Base-by-base conservation (phyloP, 495 filamentous ascomycete genomes). In the Penicillium mononematosum region DNA sequence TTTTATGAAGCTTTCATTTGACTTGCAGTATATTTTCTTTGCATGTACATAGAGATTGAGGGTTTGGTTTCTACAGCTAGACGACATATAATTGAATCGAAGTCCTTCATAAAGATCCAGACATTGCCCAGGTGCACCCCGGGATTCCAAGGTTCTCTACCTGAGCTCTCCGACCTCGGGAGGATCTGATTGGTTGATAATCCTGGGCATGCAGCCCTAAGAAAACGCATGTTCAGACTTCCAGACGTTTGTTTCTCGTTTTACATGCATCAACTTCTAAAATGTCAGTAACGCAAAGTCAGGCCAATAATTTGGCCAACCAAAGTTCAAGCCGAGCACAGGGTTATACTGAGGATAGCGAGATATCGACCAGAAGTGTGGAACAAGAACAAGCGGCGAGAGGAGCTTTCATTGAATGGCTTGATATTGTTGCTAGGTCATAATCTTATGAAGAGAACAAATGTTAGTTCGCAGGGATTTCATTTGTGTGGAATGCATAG, bases 361-460 rank as follows among this genome's bases (percentile, higher is more conserved):
- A 32, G 27, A 45, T 45, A 24, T 27, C 22, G 4, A 10, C 17
- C 14, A 39, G 9, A 29, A 36, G 47, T 17, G 4, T 50, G 17
- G 47, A 50, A 50, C 34, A 39, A 34, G 48, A 50, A 50, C 34
- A 50, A 39, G 19, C 32, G 20, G 22, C 14, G 34, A 50, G 17
- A 50, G 19, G 32, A n/a, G n/a, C 32, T 34, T 50, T 19, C 42
- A 32, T 56, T 41, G 53, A 56, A 43, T 56, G 45, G 53, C 34
- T 49, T 27, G 45, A 49, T 47, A 24, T 55, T 36, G 53, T 24
- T 24, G 24, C 24, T 24, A 24, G 24, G 24, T 24, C 24, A 24
- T 24, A 5, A 0, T 24, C 5, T 24, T 24, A 5, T 5, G 24
- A 24, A 5, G 24, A 24, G 24, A 5, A 24, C 3, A 24, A 24